phyloP scores from a whole-genome alignment of 805 yeast genomes.

The Barnettozyma vustinii region DNA sequence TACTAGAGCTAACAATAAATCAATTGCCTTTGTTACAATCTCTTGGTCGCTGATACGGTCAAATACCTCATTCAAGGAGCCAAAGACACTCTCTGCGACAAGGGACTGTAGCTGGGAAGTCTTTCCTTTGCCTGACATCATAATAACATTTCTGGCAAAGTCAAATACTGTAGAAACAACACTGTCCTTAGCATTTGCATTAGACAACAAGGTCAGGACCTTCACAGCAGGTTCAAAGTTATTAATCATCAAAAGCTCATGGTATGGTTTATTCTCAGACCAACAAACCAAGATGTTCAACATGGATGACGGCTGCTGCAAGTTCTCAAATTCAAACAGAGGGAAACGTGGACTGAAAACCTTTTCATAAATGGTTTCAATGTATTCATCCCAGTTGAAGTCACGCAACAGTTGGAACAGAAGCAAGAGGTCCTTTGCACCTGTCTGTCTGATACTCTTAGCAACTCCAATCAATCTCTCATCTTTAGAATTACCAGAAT shows the following conservation, averaged over 20 bases:
- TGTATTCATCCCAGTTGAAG: slow-evolving; percentile 52
- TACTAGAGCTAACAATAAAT: slow-evolving; percentile 44
- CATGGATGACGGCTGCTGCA: slow-evolving; percentile 78
- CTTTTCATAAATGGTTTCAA: slow-evolving; percentile 43
- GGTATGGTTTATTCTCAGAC: slow-evolving; percentile 42
- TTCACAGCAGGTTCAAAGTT: slow-evolving; percentile 50
- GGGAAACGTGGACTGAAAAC: slow-evolving; percentile 62
- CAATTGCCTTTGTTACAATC: slow-evolving; percentile 47
- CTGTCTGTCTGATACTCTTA: slow-evolving; percentile 57
- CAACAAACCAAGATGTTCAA: slow-evolving; percentile 60
- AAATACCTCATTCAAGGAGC: slow-evolving; percentile 44
- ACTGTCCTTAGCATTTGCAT: slow-evolving; percentile 56
- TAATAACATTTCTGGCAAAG: slow-evolving; percentile 44
- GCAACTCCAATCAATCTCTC: slow-evolving; percentile 32
- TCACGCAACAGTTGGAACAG: slow-evolving; percentile 51
- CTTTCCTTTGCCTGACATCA: slow-evolving; percentile 36
- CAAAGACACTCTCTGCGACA: slow-evolving; percentile 52
- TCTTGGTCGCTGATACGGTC: slow-evolving; percentile 34
- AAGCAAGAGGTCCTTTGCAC: slow-evolving; percentile 56
- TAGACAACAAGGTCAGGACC: slow-evolving; percentile 47
- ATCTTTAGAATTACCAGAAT: slow-evolving; percentile 13
- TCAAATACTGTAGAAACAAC: slow-evolving; percentile 54
- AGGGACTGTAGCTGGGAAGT: slow-evolving; percentile 46
- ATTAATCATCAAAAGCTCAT: slow-evolving; percentile 50
- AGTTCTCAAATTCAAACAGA: slow-evolving; percentile 68